Conservation (phyloP, 345 rosid genomes). For the Psidium friedrichsthalianum region DNA sequence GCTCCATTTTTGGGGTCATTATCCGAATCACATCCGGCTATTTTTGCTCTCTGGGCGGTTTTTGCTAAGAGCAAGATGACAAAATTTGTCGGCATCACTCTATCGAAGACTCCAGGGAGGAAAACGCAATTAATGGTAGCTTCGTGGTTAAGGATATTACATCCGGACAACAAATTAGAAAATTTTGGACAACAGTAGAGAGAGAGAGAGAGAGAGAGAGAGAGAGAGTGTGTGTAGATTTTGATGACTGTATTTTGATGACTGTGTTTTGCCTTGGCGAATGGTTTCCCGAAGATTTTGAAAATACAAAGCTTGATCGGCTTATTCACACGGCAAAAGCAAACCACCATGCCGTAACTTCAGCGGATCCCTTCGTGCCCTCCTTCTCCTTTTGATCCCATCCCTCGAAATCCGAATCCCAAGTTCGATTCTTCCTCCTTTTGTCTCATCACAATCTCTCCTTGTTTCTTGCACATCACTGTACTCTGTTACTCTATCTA, state of each 20-base stretch:
- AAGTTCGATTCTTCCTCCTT: neutral
- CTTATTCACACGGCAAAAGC: neutral
- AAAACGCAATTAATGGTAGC: neutral
- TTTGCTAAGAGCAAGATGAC: neutral
- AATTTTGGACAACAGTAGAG: neutral
- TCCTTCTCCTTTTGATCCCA: neutral
- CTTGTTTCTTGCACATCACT: neutral
- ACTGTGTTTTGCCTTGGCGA: neutral
- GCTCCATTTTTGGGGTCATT: neutral
- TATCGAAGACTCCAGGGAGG: neutral
- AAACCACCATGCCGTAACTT: neutral
- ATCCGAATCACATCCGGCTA: neutral
- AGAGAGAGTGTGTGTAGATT: neutral
- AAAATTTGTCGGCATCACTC: neutral
- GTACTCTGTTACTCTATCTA: neutral
- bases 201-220: neutral
- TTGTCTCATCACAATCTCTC: neutral
- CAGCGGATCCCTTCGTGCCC: neutral
- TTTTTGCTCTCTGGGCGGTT: neutral
- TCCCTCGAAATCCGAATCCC: neutral
- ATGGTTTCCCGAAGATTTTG: neutral
- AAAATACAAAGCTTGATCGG: neutral
- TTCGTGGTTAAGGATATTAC: neutral
- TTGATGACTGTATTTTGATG: neutral
- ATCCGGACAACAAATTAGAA: neutral